Base-by-base conservation (phyloP, 257 asterid genomes). In the Schizonepeta tenuifolia region DNA sequence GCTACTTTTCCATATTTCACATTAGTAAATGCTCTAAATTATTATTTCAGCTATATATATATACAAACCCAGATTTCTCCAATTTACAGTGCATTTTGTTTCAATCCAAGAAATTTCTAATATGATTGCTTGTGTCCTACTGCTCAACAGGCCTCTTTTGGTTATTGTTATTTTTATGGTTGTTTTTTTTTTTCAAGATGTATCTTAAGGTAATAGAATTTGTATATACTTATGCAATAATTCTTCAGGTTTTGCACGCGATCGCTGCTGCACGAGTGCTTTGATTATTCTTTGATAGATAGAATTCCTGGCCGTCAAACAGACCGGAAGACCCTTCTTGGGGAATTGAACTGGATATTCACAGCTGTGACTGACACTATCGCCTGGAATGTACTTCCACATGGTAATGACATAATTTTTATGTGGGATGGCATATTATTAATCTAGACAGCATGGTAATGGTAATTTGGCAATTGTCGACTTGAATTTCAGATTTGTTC, bases 321-420 rank as follows among this genome's bases (percentile, higher is more conserved):
- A 56, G 99, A 95, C 80, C 86, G 99, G 71, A 95, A 92, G 86
- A 92, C 98, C 54, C 98, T 92, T 80, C 97, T 95, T 43, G 99
- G 99, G 65, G 99, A 95, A 81, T 79, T 95, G 90, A 95, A 95
- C 85, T 95, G 99, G 99, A 95, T 92, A 73, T 95, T 95, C 88
- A 95, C 98, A 28, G 99, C 99, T 65, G 96, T 95, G 33, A 95
- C 99, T 35, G 97, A 92, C 85, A 95, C 98, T 75, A 95, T 95
- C 69, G 99, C 99, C 79, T 95, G 99, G 99, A 95, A 92, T 84
- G 98, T 95, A 75, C 98, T 95, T 43, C 96, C 99, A 5, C 97
- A 90, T 80, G 99, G 99, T 95, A 95, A 84, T 72, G 68, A 26
- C 59, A 77, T 71, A 77, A 28, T 51, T 72, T 38, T 62, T 46